Evolutionary conservation across 2,329 filamentous ascomycete genomes (phyloP).

Genomic region (Fusarium graminum): DNA sequence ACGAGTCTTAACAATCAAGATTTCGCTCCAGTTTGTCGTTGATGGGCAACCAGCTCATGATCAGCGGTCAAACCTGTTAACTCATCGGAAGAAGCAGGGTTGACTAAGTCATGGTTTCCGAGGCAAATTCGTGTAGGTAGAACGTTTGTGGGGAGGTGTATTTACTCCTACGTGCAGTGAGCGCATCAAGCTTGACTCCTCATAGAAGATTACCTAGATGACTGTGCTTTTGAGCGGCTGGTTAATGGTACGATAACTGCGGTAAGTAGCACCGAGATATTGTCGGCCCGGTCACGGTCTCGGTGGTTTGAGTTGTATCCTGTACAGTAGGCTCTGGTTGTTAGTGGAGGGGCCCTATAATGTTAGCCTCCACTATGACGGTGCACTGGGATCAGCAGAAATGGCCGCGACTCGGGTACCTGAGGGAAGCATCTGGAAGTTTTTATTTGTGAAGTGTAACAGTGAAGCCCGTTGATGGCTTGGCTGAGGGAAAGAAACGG

Average conservation of each 20-base stretch:
- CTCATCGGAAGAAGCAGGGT: conserved; percentile 45
- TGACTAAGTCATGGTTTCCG: conserved; percentile 4
- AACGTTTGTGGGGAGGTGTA: neutral
- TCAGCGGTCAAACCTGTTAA: conserved; percentile 43
- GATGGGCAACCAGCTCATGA: conserved; percentile 6
- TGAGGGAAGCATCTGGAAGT: conserved; percentile 31
- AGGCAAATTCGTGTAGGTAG: conserved; percentile 23
- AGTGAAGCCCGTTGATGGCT: conserved; percentile 4
- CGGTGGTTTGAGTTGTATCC: conserved; percentile 36
- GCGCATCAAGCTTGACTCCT: neutral
- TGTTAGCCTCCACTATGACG: conserved; percentile 43
- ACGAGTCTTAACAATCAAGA: neutral
- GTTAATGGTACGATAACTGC: conserved; percentile 29
- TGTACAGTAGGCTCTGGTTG: conserved; percentile 2
- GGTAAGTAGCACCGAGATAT: conserved; percentile 31
- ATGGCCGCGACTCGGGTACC: conserved; percentile 26
- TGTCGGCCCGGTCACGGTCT: conserved; percentile 39
- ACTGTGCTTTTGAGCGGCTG: neutral
- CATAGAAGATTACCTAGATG: conserved; percentile 2
- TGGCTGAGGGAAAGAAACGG: conserved; percentile 8
- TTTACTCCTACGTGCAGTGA: neutral
- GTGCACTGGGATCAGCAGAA: conserved; percentile 26
- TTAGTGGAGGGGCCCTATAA: conserved; percentile 22
- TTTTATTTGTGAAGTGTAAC: conserved; percentile 2
- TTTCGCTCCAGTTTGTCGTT: neutral